A percentile compares a stretch with the other conserved stretches of the same genome.
These are phyloP conservation scores for Luvunga scandens DNA, from an alignment of 345 rosid genomes.

Conservation along the genomic window DNA sequence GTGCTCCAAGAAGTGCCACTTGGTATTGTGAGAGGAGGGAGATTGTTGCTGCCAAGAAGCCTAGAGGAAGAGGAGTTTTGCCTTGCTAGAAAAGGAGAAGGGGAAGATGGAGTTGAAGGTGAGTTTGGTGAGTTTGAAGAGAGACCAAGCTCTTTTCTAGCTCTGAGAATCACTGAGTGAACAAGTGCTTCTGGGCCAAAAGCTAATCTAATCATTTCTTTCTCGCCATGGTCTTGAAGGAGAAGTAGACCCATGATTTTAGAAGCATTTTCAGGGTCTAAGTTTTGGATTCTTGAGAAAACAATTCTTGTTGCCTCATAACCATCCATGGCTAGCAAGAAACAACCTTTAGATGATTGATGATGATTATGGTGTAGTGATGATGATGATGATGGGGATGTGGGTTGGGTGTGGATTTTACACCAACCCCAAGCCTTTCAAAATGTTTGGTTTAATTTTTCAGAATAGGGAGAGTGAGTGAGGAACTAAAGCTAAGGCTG, in stretches of 20 bases:
- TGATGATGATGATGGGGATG: background rate
- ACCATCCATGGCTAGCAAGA: conserved; percentile 54
- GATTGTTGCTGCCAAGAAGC: conserved; percentile 21
- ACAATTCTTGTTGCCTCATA: conserved; percentile 90
- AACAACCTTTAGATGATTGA: background rate
- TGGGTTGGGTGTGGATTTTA: conserved; percentile 31
- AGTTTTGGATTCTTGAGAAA: conserved; percentile 71
- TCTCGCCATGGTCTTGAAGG: conserved; percentile 90
- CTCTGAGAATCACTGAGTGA: conserved; percentile 65
- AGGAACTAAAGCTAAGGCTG: background rate
- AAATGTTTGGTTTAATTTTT: conserved; percentile 21
- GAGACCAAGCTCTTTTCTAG: conserved; percentile 68
- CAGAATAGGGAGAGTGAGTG: conserved; percentile 28
- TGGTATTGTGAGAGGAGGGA: conserved; percentile 38
- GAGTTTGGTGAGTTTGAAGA: conserved; percentile 30
- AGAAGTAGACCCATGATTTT: conserved; percentile 92
- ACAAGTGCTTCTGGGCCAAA: conserved; percentile 81
- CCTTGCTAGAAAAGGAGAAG: conserved; percentile 41
- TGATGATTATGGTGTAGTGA: background rate
- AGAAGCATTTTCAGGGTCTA: conserved; percentile 89
- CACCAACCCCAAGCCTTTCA: conserved; percentile 24
- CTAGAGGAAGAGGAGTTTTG: conserved; percentile 38
- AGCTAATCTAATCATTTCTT: conserved; percentile 91
- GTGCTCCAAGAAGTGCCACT: conserved; percentile 38
- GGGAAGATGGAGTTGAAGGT: conserved; percentile 47